Evolutionary conservation across 306 rosid species (phyloP), one percentile per base, ranked within the genome.

Genomic region (Datisca glomerata): DNA sequence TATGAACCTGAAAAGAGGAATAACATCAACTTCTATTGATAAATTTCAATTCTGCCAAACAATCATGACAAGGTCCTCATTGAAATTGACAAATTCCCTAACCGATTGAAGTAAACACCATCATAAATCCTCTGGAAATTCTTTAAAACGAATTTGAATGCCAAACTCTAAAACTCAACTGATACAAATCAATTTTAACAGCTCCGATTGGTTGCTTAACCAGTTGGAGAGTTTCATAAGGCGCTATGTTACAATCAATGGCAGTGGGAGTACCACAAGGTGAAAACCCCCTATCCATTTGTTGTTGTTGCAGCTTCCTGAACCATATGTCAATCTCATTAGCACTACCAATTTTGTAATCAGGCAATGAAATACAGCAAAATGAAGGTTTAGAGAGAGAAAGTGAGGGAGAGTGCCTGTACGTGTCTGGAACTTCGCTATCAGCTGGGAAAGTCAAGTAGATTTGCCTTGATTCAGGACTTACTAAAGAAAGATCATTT

Each of bases 391-490:
- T n/a, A n/a, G 27, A 36, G 45, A 36, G 29, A n/a, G n/a, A n/a
- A n/a, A n/a, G n/a, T n/a, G n/a, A n/a, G n/a, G 61, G 61, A 56
- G 56, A 45, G 54, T 80, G 91, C 84, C 73, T 70, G 83, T 80
- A 89, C 95, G 78, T 89, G 76, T 89, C 95, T 7, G 86, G 95
- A 11, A 78, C 86, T 73, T 89, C 84, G 58, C 97, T 89, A 25
- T 89, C 95, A 0, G 97, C 97, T 2, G 97, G 97, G 47, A 89
- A 89, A 8, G 97, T 89, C 83, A 89, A 68, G 73, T 89, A 89
- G 72, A 83, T 89, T 79, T 89, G 95, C 64, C 97, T 80, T 1
- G 95, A 80, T 18, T 93, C 91, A 0, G 97, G 95, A 41, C 66
- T 89, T 34, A 80, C 71, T 51, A 79, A 21, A 10, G 81, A 39